Percentiles rank a stretch among this genome's conserved stretches.
Evolutionary conservation across 2,329 filamentous ascomycete species (phyloP).

Genomic region (Aspergillus fumigatiaffinis): DNA sequence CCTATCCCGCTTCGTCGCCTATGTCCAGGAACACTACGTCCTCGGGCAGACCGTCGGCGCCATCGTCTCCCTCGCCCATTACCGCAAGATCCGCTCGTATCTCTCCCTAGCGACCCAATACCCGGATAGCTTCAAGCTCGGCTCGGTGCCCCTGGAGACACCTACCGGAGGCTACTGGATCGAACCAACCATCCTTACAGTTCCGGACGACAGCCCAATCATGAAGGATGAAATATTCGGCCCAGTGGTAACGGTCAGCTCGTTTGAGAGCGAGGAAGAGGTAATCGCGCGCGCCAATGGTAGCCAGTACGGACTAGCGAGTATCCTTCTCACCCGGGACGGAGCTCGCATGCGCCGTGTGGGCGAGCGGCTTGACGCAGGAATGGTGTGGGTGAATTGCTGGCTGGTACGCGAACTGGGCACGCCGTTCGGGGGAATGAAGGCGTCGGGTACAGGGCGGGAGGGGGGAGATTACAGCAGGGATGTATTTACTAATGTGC

Average conservation of each 20-base stretch:
- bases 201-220: constrained; percentile 46
- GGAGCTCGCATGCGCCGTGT: constrained; percentile 56
- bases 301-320: constrained; percentile 56
- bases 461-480: constrained; percentile 16
- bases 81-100: constrained; percentile 53
- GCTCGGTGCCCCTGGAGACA: constrained; percentile 47
- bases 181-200: constrained; percentile 49
- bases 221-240: constrained; percentile 54
- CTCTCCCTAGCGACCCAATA: constrained; percentile 53
- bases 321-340: constrained; percentile 58
- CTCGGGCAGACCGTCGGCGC: constrained; percentile 52
- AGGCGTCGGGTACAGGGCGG: constrained; percentile 13
- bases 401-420: constrained; percentile 16
- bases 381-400: constrained; percentile 41
- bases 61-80: constrained; percentile 26
- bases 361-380: constrained; percentile 58
- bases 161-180: constrained; percentile 57
- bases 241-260: constrained; percentile 48
- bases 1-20: constrained; percentile 50
- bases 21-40: constrained; percentile 54
- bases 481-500: constrained; percentile 17
- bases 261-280: constrained; percentile 51
- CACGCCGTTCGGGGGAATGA: constrained; percentile 21
- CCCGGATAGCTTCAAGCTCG: constrained; percentile 55
- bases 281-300: constrained; percentile 48